Evolutionary conservation across 805 yeast genomes (phyloP), one percentile per base, ranked within the genome.

Genomic region (Tetrapisispora fleetii): DNA sequence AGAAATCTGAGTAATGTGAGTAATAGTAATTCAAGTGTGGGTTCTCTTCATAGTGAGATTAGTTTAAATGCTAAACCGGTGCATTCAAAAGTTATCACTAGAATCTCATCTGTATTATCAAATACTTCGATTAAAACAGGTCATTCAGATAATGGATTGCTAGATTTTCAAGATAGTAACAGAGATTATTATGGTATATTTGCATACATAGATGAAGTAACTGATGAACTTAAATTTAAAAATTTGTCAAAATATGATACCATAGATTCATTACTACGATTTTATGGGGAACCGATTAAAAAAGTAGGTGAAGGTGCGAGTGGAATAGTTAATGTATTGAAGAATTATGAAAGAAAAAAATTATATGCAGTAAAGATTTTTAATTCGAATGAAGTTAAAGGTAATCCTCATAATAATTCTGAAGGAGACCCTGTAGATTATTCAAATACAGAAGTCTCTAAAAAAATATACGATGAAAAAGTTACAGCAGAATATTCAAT

Each of bases 221-320:
- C 49, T 21, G 21, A 42, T 37, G 35, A 40, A 19, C 16, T 43
- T 19, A 51, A 54, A 11, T 55, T 63, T 37, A 64, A 67, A 53
- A 58, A 69, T 28, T 51, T 71, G 30, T 70, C 70, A 50, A 70
- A 71, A 28, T 60, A 70, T 0, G 72, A 68, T 43, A 62, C 65
- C 43, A 69, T 73, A 4, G 60, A 63, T 27, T 71, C 68, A 47
- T 51, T 77, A 40, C 62, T 78, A 49, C 74, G 79, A 47, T 82
- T 83, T 57, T 88, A 87, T 65, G 93, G 95, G 38, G 73, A 79
- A 22, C 76, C 82, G 2, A 95, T 95, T 13, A 76, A 76, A 52
- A 71, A 83, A 21, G 70, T 88, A 45, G 98, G 98, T 21, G 80
- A 90, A 50, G 98, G 98, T 14, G 97, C 97, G 1, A 90, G 95